Evolutionary conservation across 2,329 filamentous ascomycete genomes (phyloP).

Genomic region (Ophiocordyceps unilateralis): DNA sequence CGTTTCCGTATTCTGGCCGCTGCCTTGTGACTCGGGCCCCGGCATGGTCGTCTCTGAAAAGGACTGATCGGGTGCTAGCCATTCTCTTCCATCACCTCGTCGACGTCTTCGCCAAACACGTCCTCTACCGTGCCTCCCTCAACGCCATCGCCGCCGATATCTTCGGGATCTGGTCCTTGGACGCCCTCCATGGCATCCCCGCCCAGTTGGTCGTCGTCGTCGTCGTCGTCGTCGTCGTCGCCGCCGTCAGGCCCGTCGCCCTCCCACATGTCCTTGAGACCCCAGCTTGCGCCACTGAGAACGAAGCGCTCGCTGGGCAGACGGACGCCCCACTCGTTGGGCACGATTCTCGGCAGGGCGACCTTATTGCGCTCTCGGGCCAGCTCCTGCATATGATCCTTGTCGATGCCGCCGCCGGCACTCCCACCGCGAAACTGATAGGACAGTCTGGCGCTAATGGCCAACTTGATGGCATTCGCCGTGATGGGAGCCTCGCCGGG

Average conservation of each 20-base stretch:
- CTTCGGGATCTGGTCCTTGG: conserved; percentile 22
- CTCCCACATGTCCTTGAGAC: conserved; percentile 41
- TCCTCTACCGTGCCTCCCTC: conserved; percentile 36
- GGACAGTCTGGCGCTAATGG: conserved; percentile 49
- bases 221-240: conserved; percentile 21
- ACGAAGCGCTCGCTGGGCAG: conserved; percentile 53
- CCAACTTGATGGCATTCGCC: conserved; percentile 52
- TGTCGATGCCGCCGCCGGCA: conserved; percentile 38
- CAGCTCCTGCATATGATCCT: conserved; percentile 64
- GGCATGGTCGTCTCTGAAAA: not conserved
- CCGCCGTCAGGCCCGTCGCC: conserved; percentile 23
- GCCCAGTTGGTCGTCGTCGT: conserved; percentile 20
- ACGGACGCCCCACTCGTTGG: conserved; percentile 50
- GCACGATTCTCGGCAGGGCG: conserved; percentile 42
- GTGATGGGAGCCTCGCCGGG: conserved; percentile 39
- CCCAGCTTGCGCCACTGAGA: conserved; percentile 48
- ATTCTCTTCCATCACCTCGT: conserved; percentile 38
- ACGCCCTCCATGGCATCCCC: conserved; percentile 33
- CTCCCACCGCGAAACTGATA: conserved; percentile 49
- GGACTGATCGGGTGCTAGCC: not conserved
- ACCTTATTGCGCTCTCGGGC: conserved; percentile 54
- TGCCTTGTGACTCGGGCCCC: no score
- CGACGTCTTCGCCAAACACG: conserved; percentile 34
- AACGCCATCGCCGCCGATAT: conserved; percentile 27
- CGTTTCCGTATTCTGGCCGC: no score